Percentiles rank a stretch among this genome's conserved stretches.
These are phyloP conservation scores for Colletotrichum orchidophilum DNA, from an alignment of 2,329 filamentous ascomycete species.

Conservation along the genomic window DNA sequence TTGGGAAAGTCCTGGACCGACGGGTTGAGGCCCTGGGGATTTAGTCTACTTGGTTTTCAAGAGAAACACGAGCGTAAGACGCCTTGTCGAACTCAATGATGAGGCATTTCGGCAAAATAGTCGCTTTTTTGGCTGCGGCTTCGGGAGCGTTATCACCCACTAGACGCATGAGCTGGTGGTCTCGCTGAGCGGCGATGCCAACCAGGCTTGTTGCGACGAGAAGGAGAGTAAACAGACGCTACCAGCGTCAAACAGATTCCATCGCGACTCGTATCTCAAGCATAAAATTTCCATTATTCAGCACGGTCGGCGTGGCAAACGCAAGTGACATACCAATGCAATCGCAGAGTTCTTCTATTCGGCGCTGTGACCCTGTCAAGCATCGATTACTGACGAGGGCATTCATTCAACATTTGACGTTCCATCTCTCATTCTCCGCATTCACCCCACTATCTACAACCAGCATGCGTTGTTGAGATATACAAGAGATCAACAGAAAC, in stretches of 20 bases:
- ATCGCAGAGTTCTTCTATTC: slow-evolving; percentile 10
- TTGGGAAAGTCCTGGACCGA: slow-evolving; percentile 40
- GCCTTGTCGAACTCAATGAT: slow-evolving; percentile 28
- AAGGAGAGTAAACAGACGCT: slow-evolving; percentile 9
- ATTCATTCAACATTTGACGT: neutral
- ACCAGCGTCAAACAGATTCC: neutral
- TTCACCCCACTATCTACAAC: too few relatives aligned
- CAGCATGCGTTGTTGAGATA: too few relatives aligned
- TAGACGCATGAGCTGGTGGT: slow-evolving; percentile 11
- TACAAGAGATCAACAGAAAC: neutral
- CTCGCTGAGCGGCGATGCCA: neutral
- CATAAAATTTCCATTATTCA: neutral
- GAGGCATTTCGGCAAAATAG: slow-evolving; percentile 26
- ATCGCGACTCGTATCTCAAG: neutral
- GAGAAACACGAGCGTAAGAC: too few relatives aligned
- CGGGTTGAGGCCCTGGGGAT: slow-evolving; percentile 32
- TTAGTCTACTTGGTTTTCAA: too few relatives aligned
- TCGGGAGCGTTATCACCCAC: slow-evolving; percentile 22
- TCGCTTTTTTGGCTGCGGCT: slow-evolving; percentile 10
- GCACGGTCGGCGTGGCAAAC: neutral
- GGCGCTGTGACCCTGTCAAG: slow-evolving; percentile 8
- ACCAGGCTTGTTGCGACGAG: slow-evolving; percentile 10
- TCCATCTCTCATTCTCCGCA: neutral
- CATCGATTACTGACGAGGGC: slow-evolving; percentile 13
- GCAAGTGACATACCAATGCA: slow-evolving; percentile 6